These are phyloP conservation scores for Gautieria morchelliformis DNA, from an alignment of 768 basidiomycete species.

Conservation along the genomic window DNA sequence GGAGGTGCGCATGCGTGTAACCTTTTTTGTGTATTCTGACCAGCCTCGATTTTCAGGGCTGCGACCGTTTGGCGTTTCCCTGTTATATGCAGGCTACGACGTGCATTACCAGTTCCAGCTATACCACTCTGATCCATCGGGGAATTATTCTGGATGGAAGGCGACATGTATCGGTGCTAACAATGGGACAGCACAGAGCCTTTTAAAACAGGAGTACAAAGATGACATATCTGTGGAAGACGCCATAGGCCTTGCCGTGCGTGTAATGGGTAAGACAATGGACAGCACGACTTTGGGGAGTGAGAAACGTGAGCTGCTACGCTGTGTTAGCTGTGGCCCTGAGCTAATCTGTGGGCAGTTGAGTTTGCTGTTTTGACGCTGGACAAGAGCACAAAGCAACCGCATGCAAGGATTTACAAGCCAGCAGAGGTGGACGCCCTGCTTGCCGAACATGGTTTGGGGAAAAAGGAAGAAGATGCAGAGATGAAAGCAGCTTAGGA, in stretches of 20 bases:
- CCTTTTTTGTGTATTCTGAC: background rate
- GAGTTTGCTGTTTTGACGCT: conserved; percentile 93
- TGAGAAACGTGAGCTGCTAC: conserved; percentile 71
- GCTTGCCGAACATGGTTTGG: conserved; percentile 67
- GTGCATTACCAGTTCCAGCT: conserved; percentile 94
- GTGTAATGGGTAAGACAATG: conserved; percentile 99
- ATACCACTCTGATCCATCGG: conserved; percentile 96
- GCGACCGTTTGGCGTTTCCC: conserved; percentile 94
- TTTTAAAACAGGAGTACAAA: conserved; percentile 98
- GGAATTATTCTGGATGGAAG: conserved; percentile 97
- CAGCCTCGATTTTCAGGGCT: conserved; percentile 47
- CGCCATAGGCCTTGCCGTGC: conserved; percentile 83
- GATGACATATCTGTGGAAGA: conserved; percentile 88
- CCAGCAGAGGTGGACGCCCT: conserved; percentile 84
- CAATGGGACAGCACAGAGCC: conserved; percentile 88
- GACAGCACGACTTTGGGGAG: conserved; percentile 94
- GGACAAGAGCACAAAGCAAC: conserved; percentile 65
- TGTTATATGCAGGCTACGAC: conserved; percentile 96
- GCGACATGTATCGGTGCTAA: conserved; percentile 99
- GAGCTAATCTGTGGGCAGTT: conserved; percentile 38
- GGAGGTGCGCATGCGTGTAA: conserved; percentile 50
- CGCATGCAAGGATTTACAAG: conserved; percentile 85
- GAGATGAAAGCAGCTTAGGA: conserved; percentile 55
- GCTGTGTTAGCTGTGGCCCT: background rate
- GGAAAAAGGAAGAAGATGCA: conserved; percentile 78